Conservation (phyloP, 73 alveolate genomes). For the Paramecium primaurelia region DNA sequence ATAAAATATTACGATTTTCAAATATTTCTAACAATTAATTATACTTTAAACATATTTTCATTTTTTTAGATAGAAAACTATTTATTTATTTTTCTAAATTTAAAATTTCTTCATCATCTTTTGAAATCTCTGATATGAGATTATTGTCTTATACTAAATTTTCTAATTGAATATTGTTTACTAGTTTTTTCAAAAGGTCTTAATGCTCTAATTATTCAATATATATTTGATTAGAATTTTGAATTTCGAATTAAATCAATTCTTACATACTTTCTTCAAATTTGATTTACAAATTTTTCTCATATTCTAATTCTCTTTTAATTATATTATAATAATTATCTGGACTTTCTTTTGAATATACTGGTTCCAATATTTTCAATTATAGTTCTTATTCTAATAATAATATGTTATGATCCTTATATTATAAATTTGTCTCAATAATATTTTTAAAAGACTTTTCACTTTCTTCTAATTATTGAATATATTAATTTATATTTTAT, state of each 20-base stretch:
- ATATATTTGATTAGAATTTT: not conserved
- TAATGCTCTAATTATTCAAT: not conserved
- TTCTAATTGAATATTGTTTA: not conserved
- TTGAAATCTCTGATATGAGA: not conserved
- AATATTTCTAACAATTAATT: too few species aligned
- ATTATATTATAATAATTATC: not conserved
- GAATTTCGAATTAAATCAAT: not conserved
- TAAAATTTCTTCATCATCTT: not conserved
- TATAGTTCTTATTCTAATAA: not conserved
- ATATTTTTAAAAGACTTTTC: not conserved
- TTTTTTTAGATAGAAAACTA: not conserved
- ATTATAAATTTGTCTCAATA: not conserved
- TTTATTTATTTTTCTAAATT: not conserved
- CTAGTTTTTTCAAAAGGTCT: not conserved
- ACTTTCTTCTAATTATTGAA: not conserved
- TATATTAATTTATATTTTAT: not conserved
- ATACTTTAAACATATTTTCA: too few species aligned
- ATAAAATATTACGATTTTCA: not conserved
- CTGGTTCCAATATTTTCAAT: not conserved
- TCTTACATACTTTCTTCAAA: not conserved
- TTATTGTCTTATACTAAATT: not conserved
- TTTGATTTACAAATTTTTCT: not conserved
- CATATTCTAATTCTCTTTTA: not conserved
- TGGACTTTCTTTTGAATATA: not conserved
- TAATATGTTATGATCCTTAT: not conserved